Percentiles rank a stretch among this genome's conserved stretches.
These are phyloP conservation scores for Rhododendron mucronatum DNA, from an alignment of 148 eudicot species.

Conservation along the genomic window DNA sequence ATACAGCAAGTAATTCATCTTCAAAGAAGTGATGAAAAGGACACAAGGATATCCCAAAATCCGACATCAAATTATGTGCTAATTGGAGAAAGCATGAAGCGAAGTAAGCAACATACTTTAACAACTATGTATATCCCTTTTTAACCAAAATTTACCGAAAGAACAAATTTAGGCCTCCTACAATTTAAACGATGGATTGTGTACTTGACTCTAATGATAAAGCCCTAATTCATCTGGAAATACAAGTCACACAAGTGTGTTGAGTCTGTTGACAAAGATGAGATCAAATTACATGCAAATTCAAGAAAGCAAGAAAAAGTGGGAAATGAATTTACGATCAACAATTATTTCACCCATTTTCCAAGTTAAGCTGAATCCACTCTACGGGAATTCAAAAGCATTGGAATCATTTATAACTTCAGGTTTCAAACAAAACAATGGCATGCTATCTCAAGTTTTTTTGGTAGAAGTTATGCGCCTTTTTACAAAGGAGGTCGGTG, in stretches of 20 bases:
- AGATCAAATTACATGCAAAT: background rate
- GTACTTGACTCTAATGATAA: background rate
- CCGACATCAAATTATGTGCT: background rate
- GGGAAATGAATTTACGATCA: background rate
- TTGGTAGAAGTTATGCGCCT: background rate
- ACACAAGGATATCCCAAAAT: background rate
- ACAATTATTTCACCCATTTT: background rate
- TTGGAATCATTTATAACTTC: background rate
- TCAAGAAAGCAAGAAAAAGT: background rate
- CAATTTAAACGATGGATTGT: background rate
- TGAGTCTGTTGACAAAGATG: background rate
- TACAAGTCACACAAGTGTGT: background rate
- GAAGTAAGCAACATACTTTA: background rate
- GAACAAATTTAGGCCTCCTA: background rate
- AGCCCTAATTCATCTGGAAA: background rate
- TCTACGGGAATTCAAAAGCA: background rate
- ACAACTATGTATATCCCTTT: background rate
- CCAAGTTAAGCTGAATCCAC: background rate
- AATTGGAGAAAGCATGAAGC: background rate
- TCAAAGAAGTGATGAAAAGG: background rate
- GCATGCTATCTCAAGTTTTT: background rate
- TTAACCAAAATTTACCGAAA: background rate
- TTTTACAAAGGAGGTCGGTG: background rate
- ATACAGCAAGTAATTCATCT: background rate
- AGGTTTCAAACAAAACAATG: background rate